These are phyloP conservation scores for Botrytis galanthina DNA, from an alignment of 2,329 filamentous ascomycete genomes.

Conservation along the genomic window DNA sequence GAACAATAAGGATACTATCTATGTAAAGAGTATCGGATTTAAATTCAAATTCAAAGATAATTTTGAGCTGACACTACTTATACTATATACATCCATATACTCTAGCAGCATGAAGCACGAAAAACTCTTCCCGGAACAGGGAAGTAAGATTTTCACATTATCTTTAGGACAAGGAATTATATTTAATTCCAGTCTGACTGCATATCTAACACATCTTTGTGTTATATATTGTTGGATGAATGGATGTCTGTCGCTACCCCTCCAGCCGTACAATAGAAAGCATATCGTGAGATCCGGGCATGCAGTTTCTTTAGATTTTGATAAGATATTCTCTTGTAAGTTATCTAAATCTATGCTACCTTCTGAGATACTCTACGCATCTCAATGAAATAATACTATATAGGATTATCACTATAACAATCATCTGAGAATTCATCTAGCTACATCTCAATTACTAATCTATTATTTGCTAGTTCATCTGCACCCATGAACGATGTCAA, in stretches of 20 bases:
- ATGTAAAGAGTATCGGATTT: neutral
- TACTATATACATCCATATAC: neutral
- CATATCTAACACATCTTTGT: neutral
- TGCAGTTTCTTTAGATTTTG: neutral
- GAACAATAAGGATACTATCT: neutral
- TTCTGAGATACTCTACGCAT: no score
- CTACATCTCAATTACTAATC: no score
- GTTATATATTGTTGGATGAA: neutral
- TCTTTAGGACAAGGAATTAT: neutral
- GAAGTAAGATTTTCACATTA: neutral
- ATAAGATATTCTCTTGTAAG: neutral
- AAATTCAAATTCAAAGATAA: accelerated
- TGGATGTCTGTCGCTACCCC: neutral
- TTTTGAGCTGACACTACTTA: neutral
- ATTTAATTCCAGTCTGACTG: neutral
- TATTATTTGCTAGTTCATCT: no score
- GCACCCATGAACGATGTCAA: no score
- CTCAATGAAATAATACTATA: no score
- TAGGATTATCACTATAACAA: no score
- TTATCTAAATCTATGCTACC: no score
- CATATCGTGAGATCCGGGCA: neutral
- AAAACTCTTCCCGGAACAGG: neutral
- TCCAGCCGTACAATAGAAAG: neutral
- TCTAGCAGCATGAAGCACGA: neutral
- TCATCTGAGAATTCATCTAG: no score